Base-by-base conservation (phyloP, 345 rosid species). In the Clausena lansium region DNA sequence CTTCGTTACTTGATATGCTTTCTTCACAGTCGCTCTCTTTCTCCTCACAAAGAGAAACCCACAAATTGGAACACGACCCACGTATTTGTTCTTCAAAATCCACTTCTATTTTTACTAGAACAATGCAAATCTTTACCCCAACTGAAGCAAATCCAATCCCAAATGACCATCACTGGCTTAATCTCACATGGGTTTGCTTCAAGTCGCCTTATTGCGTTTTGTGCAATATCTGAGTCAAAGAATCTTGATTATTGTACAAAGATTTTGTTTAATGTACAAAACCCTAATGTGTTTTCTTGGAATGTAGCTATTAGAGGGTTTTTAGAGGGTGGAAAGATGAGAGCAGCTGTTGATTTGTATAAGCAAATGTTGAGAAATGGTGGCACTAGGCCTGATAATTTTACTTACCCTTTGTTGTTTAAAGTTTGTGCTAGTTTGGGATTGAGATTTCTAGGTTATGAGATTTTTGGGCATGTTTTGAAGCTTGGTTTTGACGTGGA, bases 61-160 rank as follows among this genome's bases (percentile, higher is more conserved):
- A 71, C 73, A 45, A 77, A 61, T 66, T 83, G 86, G 86, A 91
- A 87, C 83, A 79, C 87, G 55, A 81, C 81, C 25, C 87, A 79
- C 73, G 8, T 77, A n/a, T 82, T 84, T 71, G 85, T 87, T 79
- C 91, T 84, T 65, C 76, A 84, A n/a, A 87, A 83, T 59, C 95
- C 93, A 62, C 78, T 93, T 62, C 90, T 90, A 41, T 86, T 87
- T 7, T 54, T 90, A 1, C 89, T 91, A 54, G 91, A 91, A 67
- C 83, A 86, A 52, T 91, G 88, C 90, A 77, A 82, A 45, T 87
- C 88, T 54, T 67, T 91, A 35, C 27, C 79, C 74, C 95, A 95
- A 24, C 38, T 92, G 83, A 92, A 86, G 83, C 93, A 92, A 83
- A 86, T 93, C 63, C 98, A 93, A 80, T 76, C 97, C 78, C 97